A percentile compares a stretch with the other conserved stretches of the same genome.
Evolutionary conservation across 768 basidiomycete species (phyloP).

Genomic region (Lentinus brumalis): DNA sequence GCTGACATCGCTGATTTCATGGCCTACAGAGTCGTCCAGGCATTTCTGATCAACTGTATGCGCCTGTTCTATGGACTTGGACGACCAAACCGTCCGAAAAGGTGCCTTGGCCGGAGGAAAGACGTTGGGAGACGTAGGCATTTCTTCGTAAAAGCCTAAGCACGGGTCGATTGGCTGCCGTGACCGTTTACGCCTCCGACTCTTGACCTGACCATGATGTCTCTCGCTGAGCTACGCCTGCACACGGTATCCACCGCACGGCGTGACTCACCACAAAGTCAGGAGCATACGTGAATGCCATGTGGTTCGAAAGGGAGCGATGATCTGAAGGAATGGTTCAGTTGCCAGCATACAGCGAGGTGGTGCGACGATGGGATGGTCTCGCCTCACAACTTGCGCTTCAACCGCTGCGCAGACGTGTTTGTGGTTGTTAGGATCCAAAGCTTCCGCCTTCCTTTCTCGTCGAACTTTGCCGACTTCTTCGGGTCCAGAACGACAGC

Average conservation of each 20-base stretch:
- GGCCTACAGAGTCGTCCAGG: too few relatives aligned
- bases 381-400: not conserved
- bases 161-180: not conserved
- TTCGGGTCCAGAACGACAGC: too few relatives aligned
- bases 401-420: not conserved
- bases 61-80: not conserved
- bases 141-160: not conserved
- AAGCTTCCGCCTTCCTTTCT: not conserved
- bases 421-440: not conserved
- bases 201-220: constrained; percentile 2
- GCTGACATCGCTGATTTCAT: not conserved
- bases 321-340: not conserved
- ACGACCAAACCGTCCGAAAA: not conserved
- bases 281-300: constrained; percentile 7
- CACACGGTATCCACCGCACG: too few relatives aligned
- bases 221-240: too few relatives aligned
- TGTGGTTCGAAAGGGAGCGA: not conserved
- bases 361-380: not conserved
- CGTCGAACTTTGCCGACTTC: too few relatives aligned
- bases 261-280: constrained; percentile 12
- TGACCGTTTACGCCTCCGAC: constrained; percentile 1
- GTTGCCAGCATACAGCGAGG: not conserved
- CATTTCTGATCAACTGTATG: not conserved
- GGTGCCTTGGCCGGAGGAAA: not conserved
- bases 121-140: not conserved